Base-by-base conservation (phyloP, 2,329 filamentous ascomycete species). In the Cladosporium sp. region DNA sequence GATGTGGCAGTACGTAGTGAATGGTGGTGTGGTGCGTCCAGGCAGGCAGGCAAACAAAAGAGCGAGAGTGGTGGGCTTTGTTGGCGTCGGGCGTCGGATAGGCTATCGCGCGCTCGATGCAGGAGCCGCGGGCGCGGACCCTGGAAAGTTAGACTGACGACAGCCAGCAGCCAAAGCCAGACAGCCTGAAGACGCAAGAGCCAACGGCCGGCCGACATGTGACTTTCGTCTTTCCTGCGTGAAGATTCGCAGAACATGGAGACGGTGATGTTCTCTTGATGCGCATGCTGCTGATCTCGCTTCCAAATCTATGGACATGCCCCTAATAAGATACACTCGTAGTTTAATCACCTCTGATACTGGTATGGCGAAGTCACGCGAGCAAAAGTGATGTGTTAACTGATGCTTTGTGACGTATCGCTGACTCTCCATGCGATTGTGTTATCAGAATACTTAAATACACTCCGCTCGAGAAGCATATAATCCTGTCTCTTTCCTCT, bases 361-460 rank as follows among this genome's bases (percentile, higher is more conserved):
- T 24, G n/a, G 14, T 12, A 47, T 47, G 10, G 41, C 41, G 10
- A 47, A 21, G 41, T 21, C n/a, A 21, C 41, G 41, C 41, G 41
- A 47, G n/a, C 41, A 47, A 47, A 21, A 47, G 41, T 47, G 41
- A 47, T 47, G 41, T 47, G 28, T 58, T 12, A 2, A 41, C 34
- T 58, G 55, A 58, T 58, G 55, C 32, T 58, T 26, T 32, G 55
- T 58, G 55, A 58, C 55, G 55, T 58, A 58, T 38, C n/a, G 34
- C 55, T 58, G 32, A 34, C 34, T 58, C 57, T 59, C 36, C 36
- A 44, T 59, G 57, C 57, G 55, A 58, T 6, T 15, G 7, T 28
- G 28, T 36, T 58, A 58, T 41, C 4, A 28, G 38, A 47, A 41
- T 18, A 36, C 24, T 36, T 24, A 58, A 15, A 41, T 58, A 41